phyloP scores from a whole-genome alignment of 2,329 filamentous ascomycete species.

The Leptographium wingfieldii region DNA sequence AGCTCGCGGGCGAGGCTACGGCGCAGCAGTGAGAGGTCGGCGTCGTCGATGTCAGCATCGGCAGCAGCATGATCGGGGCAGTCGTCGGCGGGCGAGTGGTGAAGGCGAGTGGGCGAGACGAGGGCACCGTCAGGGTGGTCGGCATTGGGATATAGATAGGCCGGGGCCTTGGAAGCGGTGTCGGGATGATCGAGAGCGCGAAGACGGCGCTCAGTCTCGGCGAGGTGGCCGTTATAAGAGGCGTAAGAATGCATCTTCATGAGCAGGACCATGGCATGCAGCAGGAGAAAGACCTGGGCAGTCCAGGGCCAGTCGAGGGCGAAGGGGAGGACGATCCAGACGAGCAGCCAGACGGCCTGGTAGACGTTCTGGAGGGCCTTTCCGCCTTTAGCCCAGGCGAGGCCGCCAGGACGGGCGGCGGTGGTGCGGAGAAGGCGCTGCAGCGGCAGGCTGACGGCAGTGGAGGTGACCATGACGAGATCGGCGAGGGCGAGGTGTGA shows the following conservation, averaged over 20 bases:
- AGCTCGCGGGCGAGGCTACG: slow-evolving; percentile 84
- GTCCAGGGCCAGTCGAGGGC: slow-evolving; percentile 90
- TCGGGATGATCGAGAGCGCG: slow-evolving; percentile 65
- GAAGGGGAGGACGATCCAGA: slow-evolving; percentile 83
- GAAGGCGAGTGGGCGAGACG: slow-evolving; percentile 15
- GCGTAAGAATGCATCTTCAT: slow-evolving; percentile 99
- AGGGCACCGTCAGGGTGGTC: slow-evolving; percentile 36
- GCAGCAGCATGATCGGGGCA: neutral
- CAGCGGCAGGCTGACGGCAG: slow-evolving; percentile 57
- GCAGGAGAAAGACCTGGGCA: slow-evolving; percentile 82
- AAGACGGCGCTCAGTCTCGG: slow-evolving; percentile 72
- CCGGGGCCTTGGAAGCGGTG: slow-evolving; percentile 54
- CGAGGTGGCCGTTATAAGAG: slow-evolving; percentile 94
- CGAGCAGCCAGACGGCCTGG: slow-evolving; percentile 62
- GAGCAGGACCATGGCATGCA: slow-evolving; percentile 80
- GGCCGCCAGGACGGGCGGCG: slow-evolving; percentile 19
- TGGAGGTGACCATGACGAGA: slow-evolving; percentile 69
- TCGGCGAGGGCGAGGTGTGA: slow-evolving; percentile 79
- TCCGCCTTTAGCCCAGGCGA: slow-evolving; percentile 69
- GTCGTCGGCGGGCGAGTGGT: slow-evolving; percentile 10
- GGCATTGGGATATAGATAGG: slow-evolving; percentile 61
- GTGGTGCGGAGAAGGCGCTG: slow-evolving; percentile 52
- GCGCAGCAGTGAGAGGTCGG: slow-evolving; percentile 55
- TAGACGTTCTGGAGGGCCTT: slow-evolving; percentile 72
- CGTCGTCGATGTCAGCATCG: slow-evolving; percentile 12